Percentiles rank a stretch among this genome's conserved stretches.
These are phyloP conservation scores for Colletotrichum sublineola DNA, from an alignment of 2,329 filamentous ascomycete genomes.

Conservation along the genomic window DNA sequence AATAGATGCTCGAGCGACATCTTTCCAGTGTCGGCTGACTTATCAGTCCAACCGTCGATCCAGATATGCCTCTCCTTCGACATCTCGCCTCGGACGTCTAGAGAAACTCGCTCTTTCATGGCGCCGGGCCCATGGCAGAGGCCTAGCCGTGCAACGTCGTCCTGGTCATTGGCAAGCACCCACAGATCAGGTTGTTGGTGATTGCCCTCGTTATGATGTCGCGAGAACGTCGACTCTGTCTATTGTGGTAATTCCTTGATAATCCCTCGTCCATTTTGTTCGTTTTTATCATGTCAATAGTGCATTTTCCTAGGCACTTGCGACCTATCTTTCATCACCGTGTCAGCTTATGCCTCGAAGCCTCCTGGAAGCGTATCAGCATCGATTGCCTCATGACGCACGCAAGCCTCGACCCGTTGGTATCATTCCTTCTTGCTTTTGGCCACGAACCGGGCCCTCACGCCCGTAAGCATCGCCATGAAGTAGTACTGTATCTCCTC, in stretches of 20 bases:
- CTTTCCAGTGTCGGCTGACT: too few species aligned
- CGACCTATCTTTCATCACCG: background rate
- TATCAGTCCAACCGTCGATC: too few species aligned
- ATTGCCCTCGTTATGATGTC: background rate
- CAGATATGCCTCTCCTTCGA: too few species aligned
- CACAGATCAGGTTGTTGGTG: background rate
- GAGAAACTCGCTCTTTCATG: too few species aligned
- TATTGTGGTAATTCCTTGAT: background rate
- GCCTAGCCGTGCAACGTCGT: too few species aligned
- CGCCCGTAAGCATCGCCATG: conserved; percentile 65
- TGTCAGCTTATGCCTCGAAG: too few species aligned
- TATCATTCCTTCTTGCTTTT: conserved; percentile 8
- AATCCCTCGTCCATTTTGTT: background rate
- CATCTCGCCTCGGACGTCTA: too few species aligned
- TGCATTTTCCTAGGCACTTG: background rate
- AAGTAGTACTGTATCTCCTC: conserved; percentile 62
- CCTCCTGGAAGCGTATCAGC: background rate
- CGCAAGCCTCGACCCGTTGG: too few species aligned
- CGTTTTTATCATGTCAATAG: background rate
- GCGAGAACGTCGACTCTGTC: rapidly evolving
- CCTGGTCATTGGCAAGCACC: too few species aligned
- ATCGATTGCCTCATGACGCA: too few species aligned
- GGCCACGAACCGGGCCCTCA: conserved; percentile 56
- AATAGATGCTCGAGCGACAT: too few species aligned
- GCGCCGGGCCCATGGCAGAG: too few species aligned